A percentile compares a stretch with the other conserved stretches of the same genome.
Evolutionary conservation across 805 yeast species (phyloP).

Genomic region (Ogataea paradorogensis): DNA sequence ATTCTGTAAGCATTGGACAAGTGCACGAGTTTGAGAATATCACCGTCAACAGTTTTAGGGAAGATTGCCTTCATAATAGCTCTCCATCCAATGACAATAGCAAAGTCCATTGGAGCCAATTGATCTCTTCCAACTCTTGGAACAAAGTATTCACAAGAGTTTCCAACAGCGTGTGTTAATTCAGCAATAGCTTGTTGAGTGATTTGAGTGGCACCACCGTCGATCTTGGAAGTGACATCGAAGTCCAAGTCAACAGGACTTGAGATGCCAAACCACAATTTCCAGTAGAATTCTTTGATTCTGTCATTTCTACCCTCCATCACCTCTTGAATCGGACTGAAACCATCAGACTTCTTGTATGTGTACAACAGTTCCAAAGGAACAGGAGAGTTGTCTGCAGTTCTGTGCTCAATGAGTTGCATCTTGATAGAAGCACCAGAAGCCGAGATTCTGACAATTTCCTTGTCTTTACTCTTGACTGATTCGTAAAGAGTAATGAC

Average conservation of each 20-base stretch:
- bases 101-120: conserved; percentile 98
- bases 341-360: conserved; percentile 85
- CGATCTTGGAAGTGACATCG: conserved; percentile 67
- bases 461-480: conserved; percentile 65
- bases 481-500: conserved; percentile 64
- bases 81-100: conserved; percentile 97
- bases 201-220: conserved; percentile 66
- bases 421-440: conserved; percentile 57
- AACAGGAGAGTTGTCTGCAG: conserved; percentile 70
- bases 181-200: conserved; percentile 79
- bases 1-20: conserved; percentile 91
- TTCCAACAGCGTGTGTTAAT: conserved; percentile 95
- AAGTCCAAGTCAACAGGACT: conserved; percentile 63
- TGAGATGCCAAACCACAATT: conserved; percentile 80
- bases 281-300: conserved; percentile 96
- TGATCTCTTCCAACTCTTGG: conserved; percentile 79
- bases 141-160: conserved; percentile 94
- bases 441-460: conserved; percentile 63
- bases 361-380: conserved; percentile 74
- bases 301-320: conserved; percentile 89
- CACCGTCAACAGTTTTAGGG: conserved; percentile 97
- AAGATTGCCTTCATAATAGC: conserved; percentile 97
- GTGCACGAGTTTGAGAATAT: conserved; percentile 88
- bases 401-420: conserved; percentile 82
- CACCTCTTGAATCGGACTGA: conserved; percentile 88